Percentiles rank a stretch among this genome's conserved stretches.
phyloP scores from a whole-genome alignment of 2,329 filamentous ascomycete species.

The Aspergillus amoenus region DNA sequence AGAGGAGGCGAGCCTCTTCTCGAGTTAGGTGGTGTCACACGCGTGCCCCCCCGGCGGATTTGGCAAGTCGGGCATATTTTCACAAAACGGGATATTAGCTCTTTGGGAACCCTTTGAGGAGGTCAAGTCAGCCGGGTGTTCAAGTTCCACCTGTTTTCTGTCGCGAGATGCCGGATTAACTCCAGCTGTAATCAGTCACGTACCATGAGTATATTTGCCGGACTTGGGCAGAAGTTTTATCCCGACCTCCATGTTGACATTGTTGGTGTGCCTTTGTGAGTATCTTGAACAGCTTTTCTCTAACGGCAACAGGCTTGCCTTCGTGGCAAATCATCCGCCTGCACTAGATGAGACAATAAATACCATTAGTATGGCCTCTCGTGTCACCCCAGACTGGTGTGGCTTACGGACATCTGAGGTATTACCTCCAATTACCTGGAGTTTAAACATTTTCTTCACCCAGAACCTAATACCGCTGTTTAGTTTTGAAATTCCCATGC shows the following conservation, averaged over 20 bases:
- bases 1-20: constrained; percentile 39
- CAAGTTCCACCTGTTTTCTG: not conserved
- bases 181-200: constrained; percentile 5
- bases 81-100: constrained; percentile 53
- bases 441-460: constrained; percentile 55
- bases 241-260: constrained; percentile 53
- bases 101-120: constrained; percentile 48
- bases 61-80: constrained; percentile 52
- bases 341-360: constrained; percentile 24
- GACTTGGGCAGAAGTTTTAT: constrained; percentile 54
- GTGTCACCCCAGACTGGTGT: not conserved
- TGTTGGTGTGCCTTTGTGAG: constrained; percentile 51
- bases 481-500: not conserved
- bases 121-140: not conserved
- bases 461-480: constrained; percentile 42
- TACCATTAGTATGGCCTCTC: constrained; percentile 2
- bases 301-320: constrained; percentile 53
- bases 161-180: not conserved
- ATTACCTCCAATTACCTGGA: constrained; percentile 41
- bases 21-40: constrained; percentile 42
- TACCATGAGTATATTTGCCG: constrained; percentile 53
- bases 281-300: constrained; percentile 53
- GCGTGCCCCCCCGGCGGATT: constrained; percentile 45
- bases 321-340: constrained; percentile 50
- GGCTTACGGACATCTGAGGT: constrained; percentile 37